Conservation (phyloP, 2,329 filamentous ascomycete species). For the Ascochyta fabae region DNA sequence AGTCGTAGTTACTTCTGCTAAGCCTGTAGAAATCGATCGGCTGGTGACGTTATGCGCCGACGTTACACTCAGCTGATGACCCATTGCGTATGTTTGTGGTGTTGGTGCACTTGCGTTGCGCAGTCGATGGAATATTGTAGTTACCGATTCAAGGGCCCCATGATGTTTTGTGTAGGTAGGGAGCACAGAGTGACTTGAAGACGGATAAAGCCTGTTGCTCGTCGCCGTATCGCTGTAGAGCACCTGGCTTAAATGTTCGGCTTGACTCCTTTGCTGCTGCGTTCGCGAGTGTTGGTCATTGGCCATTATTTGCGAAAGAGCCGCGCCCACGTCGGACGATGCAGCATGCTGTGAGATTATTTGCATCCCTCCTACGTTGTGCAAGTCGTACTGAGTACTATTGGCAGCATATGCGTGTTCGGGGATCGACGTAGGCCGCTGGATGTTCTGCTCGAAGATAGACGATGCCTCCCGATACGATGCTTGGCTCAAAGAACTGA, state of each 20-base stretch:
- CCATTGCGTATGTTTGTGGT: not conserved
- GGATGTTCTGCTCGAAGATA: slow-evolving; percentile 13
- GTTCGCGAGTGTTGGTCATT: not conserved
- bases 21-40: not conserved
- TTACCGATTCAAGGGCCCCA: slow-evolving; percentile 14
- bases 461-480: slow-evolving; percentile 10
- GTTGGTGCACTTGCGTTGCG: slow-evolving; percentile 19
- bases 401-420: not conserved
- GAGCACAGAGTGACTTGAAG: slow-evolving; percentile 7
- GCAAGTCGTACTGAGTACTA: not conserved
- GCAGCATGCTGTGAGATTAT: not conserved
- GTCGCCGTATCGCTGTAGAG: slow-evolving; percentile 26
- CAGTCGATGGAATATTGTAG: slow-evolving; percentile 10
- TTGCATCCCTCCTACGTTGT: not conserved
- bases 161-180: slow-evolving; percentile 7
- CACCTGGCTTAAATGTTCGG: slow-evolving; percentile 34
- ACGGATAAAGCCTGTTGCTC: not conserved
- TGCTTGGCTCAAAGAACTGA: slow-evolving; percentile 21
- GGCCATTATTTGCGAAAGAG: slow-evolving; percentile 6
- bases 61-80: not conserved
- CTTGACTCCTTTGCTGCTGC: slow-evolving; percentile 31
- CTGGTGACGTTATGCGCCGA: not conserved
- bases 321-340: slow-evolving; percentile 7
- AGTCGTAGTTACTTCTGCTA: not conserved
- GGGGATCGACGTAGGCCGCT: not conserved